These are phyloP conservation scores for Phytophthora foliorum DNA, from an alignment of 352 stramenopile species.

Conservation along the genomic window DNA sequence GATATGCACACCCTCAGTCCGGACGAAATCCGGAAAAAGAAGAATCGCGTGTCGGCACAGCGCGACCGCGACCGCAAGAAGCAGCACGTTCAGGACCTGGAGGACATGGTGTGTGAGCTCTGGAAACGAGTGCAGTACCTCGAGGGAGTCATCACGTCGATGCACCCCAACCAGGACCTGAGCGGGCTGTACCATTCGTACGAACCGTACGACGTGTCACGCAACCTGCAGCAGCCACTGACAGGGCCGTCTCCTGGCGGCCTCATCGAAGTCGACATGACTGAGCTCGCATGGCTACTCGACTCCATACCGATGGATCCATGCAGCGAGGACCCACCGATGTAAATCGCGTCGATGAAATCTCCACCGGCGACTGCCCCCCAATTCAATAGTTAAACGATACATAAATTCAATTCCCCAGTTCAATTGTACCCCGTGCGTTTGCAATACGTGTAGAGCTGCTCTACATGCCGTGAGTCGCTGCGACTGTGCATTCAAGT, in stretches of 20 bases:
- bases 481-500: too few relatives aligned
- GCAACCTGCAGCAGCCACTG: slow-evolving; percentile 22
- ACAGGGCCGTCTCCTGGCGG: slow-evolving; percentile 13
- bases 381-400: too few relatives aligned
- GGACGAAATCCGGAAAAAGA: slow-evolving; percentile 67
- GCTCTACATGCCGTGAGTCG: too few relatives aligned
- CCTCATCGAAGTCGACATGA: slow-evolving; percentile 40
- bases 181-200: slow-evolving; percentile 54
- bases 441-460: neutral
- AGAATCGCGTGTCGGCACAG: slow-evolving; percentile 73
- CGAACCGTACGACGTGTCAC: slow-evolving; percentile 36
- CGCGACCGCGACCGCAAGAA: slow-evolving; percentile 69
- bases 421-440: slow-evolving; percentile 1
- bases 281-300: slow-evolving; percentile 41
- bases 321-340: slow-evolving; percentile 23
- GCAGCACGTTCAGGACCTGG: slow-evolving; percentile 63
- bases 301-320: slow-evolving; percentile 40
- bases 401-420: slow-evolving; percentile 15
- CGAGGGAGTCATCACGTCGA: slow-evolving; percentile 50
- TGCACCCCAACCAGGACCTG: slow-evolving; percentile 46
- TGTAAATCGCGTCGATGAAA: too few relatives aligned
- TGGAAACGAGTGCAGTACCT: slow-evolving; percentile 72
- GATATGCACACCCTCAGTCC: slow-evolving; percentile 49
- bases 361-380: too few relatives aligned
- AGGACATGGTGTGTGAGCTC: slow-evolving; percentile 66